These are phyloP conservation scores for Edaphochlamys debaryana DNA, from an alignment of 139 green algal genomes.

Conservation along the genomic window DNA sequence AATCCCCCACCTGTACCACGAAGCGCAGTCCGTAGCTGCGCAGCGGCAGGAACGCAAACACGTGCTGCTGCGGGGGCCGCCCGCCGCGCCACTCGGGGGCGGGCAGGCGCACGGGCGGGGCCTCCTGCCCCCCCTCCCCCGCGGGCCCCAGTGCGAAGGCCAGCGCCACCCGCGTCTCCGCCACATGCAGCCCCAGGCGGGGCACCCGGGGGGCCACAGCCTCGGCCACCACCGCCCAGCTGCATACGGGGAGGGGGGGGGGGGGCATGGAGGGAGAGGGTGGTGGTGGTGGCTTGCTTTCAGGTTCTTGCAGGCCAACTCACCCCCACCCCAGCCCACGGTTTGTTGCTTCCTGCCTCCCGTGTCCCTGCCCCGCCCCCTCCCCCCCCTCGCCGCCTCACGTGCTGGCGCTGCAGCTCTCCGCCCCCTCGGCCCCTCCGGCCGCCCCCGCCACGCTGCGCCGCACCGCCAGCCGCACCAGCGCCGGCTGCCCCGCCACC, in stretches of 20 bases:
- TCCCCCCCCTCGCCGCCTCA: too few relatives aligned
- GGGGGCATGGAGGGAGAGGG: too few relatives aligned
- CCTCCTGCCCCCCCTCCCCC: not conserved
- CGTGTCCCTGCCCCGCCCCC: too few relatives aligned
- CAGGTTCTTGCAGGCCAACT: too few relatives aligned
- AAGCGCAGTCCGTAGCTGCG: constrained; percentile 62
- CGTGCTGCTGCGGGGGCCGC: constrained; percentile 53
- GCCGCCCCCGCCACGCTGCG: not conserved
- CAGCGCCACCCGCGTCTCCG: constrained; percentile 22
- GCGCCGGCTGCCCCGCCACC: not conserved
- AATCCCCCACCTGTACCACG: not conserved
- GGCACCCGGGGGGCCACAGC: not conserved
- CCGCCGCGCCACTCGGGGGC: not conserved
- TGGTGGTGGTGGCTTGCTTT: too few relatives aligned
- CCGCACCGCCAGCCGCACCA: constrained; percentile 23
- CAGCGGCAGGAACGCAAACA: constrained; percentile 67
- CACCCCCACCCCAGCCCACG: too few relatives aligned
- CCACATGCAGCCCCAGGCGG: constrained; percentile 11
- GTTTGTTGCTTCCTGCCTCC: too few relatives aligned
- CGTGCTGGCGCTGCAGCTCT: not conserved
- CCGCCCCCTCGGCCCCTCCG: not conserved
- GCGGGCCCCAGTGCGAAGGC: constrained; percentile 26
- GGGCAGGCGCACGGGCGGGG: not conserved
- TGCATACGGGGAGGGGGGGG: not conserved
- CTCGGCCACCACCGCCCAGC: constrained; percentile 28